Conservation (phyloP, 2,329 filamentous ascomycete genomes). For the Verruconis gallopava region DNA sequence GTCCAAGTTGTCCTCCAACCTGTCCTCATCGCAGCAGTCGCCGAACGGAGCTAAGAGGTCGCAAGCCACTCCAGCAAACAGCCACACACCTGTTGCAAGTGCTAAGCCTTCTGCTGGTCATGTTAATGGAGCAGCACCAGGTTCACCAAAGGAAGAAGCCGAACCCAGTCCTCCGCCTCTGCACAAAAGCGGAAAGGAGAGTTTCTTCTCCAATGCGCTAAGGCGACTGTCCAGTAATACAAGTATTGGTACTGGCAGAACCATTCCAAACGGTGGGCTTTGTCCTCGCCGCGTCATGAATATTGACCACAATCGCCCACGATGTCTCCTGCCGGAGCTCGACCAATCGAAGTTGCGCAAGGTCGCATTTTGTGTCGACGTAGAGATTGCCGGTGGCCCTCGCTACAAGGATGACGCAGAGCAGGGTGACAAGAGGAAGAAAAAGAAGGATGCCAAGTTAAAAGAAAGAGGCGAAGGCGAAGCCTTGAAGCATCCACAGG, state of each 20-base stretch:
- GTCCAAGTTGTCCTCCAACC: slow-evolving; percentile 83
- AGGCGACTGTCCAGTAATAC: slow-evolving; percentile 60
- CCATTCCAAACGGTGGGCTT: slow-evolving; percentile 49
- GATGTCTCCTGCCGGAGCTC: slow-evolving; percentile 68
- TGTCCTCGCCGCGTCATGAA: slow-evolving; percentile 77
- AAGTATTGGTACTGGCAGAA: slow-evolving; percentile 33
- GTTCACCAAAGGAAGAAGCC: slow-evolving; percentile 26
- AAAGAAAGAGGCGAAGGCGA: slow-evolving; percentile 62
- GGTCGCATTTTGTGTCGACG: slow-evolving; percentile 92
- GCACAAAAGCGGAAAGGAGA: slow-evolving; percentile 41
- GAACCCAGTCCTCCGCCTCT: slow-evolving; percentile 61
- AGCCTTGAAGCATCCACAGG: slow-evolving; percentile 54
- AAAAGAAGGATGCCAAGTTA: slow-evolving; percentile 48
- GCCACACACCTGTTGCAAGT: too few relatives aligned
- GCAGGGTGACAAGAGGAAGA: slow-evolving; percentile 27
- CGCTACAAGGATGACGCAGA: slow-evolving; percentile 47
- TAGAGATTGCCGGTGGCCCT: slow-evolving; percentile 85
- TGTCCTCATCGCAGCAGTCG: slow-evolving; percentile 49
- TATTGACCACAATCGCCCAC: slow-evolving; percentile 63
- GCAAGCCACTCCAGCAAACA: too few relatives aligned
- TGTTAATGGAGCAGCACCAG: background rate
- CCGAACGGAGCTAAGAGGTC: slow-evolving; percentile 13
- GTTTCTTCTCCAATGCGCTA: slow-evolving; percentile 66
- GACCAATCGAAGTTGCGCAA: slow-evolving; percentile 69
- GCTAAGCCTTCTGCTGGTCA: background rate